phyloP scores from a whole-genome alignment of 805 yeast genomes.

The Lachancea lanzarotensis region DNA sequence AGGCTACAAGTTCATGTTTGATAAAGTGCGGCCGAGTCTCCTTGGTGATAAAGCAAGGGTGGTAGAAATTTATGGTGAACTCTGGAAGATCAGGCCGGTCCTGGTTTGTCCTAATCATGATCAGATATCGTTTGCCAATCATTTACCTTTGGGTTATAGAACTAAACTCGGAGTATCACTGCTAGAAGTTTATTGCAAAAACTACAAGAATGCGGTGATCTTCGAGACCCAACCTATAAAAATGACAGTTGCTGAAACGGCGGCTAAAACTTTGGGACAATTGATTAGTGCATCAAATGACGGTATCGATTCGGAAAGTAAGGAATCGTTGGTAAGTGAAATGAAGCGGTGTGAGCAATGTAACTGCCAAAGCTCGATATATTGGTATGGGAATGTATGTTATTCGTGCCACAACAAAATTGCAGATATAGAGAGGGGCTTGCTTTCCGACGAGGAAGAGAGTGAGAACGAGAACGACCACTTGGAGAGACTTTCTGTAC shows the following conservation, averaged over 20 bases:
- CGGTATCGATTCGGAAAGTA: too few species aligned
- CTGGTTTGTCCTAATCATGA: slow-evolving; percentile 11
- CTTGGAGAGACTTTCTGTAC: background rate
- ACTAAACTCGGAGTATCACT: slow-evolving; percentile 1
- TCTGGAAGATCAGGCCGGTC: slow-evolving; percentile 10
- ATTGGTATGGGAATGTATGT: slow-evolving; percentile 21
- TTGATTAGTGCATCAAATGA: too few species aligned
- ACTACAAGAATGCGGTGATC: slow-evolving; percentile 4
- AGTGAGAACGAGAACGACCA: background rate
- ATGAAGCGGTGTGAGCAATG: slow-evolving; percentile 16
- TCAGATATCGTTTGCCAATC: background rate
- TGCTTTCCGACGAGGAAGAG: background rate
- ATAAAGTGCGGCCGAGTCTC: background rate
- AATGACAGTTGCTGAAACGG: background rate
- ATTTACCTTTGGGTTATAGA: slow-evolving; percentile 6
- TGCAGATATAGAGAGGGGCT: background rate
- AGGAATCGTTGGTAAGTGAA: background rate
- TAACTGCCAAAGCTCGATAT: slow-evolving; percentile 10
- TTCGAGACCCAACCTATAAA: background rate
- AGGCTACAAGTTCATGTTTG: slow-evolving; percentile 12
- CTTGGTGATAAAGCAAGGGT: background rate
- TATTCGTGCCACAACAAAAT: slow-evolving; percentile 16
- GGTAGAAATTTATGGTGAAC: background rate
- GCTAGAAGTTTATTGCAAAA: slow-evolving; percentile 10
- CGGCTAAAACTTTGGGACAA: background rate